Evolutionary conservation across 805 yeast genomes (phyloP), one percentile per base, ranked within the genome.

Genomic region (Candida adriatica): DNA sequence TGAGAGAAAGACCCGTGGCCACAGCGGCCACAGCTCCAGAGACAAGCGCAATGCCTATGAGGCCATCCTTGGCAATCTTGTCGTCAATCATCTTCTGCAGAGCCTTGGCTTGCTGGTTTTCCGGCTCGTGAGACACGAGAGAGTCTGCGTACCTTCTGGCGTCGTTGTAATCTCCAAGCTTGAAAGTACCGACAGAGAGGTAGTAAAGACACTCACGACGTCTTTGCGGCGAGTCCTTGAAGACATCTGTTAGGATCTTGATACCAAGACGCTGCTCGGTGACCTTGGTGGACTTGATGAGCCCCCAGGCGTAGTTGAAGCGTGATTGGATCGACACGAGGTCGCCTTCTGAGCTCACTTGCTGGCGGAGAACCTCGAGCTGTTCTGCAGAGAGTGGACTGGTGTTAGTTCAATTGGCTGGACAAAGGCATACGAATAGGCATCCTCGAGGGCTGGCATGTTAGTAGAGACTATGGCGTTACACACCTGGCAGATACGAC

Each of bases 251-350:
- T 37, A 92, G 63, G 18, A 90, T 65, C 33, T 73, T 77, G 13
- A 92, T 75, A 0, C 97, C 99, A 30, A 79, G 66, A 45, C 80
- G 68, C 50, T 84, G 94, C 39, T 83, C 80, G 24, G 64, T 68
- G 15, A 66, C 63, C 30, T 68, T 65, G 30, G 57, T 52, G 2
- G 94, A 77, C 55, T 86, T 88, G 41, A 94, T 73, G 30, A 92
- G 64, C 4, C 94, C 98, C 98, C 99, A 92, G 1, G 96, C 94
- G 48, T 83, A 84, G 58, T 94, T 92, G 68, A 92, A 92, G 36
- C 77, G 73, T 3, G 96, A 79, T 55, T 87, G 96, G 0, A 83
- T 69, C 0, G 88, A 68, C 1, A 85, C 87, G 24, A 70, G 64
- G 5, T 92, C 94, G 19, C 82, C 78, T 53, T 92, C 97, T 2